These are phyloP conservation scores for Kappamyces sp. DNA, from an alignment of 192 early-diverging fungal genomes.

Conservation along the genomic window DNA sequence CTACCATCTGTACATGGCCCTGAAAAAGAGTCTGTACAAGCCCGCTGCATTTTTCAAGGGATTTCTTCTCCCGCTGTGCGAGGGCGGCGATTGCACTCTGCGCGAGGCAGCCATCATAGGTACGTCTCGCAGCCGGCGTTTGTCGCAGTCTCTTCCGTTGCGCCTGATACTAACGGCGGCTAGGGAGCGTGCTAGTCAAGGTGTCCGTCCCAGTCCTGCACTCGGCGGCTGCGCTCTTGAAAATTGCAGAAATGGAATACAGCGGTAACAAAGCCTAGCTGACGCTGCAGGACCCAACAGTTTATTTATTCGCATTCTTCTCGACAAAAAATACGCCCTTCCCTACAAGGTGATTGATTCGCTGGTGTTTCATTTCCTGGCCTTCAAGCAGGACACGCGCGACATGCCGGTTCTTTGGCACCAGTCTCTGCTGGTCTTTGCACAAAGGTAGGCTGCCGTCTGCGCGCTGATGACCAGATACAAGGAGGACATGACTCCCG, in stretches of 20 bases:
- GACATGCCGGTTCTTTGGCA: constrained; percentile 97
- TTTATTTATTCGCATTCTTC: constrained; percentile 89
- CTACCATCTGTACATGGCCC: constrained; percentile 92
- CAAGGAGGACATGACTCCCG: constrained; percentile 89
- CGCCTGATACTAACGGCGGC: too few species aligned
- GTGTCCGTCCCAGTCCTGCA: constrained; percentile 93
- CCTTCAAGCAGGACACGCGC: constrained; percentile 74
- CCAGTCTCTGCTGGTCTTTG: constrained; percentile 91
- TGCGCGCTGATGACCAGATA: constrained; percentile 47
- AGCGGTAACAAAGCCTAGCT: constrained; percentile 47
- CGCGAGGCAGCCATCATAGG: constrained; percentile 89
- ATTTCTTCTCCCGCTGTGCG: constrained; percentile 90
- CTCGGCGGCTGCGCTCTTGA: constrained; percentile 86
- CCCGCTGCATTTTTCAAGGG: constrained; percentile 98
- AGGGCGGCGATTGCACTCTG: constrained; percentile 79
- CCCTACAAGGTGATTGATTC: constrained; percentile 96
- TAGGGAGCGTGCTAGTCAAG: constrained; percentile 80
- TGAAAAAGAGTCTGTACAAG: constrained; percentile 96
- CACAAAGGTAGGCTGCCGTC: constrained; percentile 52
- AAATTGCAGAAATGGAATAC: constrained; percentile 97
- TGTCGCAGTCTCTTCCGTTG: too few species aligned
- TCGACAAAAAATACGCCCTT: constrained; percentile 98
- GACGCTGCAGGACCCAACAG: constrained; percentile 65
- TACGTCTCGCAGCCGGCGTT: too few species aligned
- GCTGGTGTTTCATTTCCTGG: constrained; percentile 91